Conservation (phyloP, 2,329 filamentous ascomycete species). For the Coccinonectria pachysandricola region DNA sequence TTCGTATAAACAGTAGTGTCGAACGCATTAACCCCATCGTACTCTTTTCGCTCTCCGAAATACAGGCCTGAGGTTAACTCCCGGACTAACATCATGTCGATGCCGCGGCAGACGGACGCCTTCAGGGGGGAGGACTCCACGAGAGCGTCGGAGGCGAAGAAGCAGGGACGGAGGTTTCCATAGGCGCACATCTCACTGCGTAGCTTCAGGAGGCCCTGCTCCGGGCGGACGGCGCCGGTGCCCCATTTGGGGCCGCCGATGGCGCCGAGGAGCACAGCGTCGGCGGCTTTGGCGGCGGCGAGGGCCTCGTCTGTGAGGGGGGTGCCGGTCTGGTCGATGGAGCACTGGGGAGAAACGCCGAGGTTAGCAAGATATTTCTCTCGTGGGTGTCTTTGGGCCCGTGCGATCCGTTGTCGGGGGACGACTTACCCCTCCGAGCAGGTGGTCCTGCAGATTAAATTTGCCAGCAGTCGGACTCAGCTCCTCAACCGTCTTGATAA, state of each 20-base stretch:
- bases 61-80: slow-evolving; percentile 88
- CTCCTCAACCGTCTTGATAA: slow-evolving; percentile 68
- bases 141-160: slow-evolving; percentile 76
- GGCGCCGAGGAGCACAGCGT: slow-evolving; percentile 80
- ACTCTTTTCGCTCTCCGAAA: slow-evolving; percentile 78
- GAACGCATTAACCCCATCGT: slow-evolving; percentile 59
- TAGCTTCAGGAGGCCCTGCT: slow-evolving; percentile 78
- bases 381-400: slow-evolving; percentile 4
- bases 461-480: slow-evolving; percentile 55
- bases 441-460: slow-evolving; percentile 81
- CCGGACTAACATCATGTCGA: slow-evolving; percentile 82
- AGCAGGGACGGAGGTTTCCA: slow-evolving; percentile 88
- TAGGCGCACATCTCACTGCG: slow-evolving; percentile 87
- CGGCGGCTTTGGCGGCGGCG: slow-evolving; percentile 66
- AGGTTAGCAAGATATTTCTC: slow-evolving; percentile 6
- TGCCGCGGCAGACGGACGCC: slow-evolving; percentile 67
- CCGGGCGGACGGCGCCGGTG: slow-evolving; percentile 73
- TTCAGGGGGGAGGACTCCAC: slow-evolving; percentile 78
- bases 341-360: slow-evolving; percentile 47
- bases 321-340: slow-evolving; percentile 71
- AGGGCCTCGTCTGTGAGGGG: slow-evolving; percentile 75
- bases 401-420: slow-evolving; percentile 7
- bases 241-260: slow-evolving; percentile 94
- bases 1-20: slow-evolving; percentile 81
- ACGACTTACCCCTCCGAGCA: slow-evolving; percentile 72